A percentile compares a stretch with the other conserved stretches of the same genome.
phyloP scores from a whole-genome alignment of 148 eudicot genomes.

The Fagopyrum homotropicum region DNA sequence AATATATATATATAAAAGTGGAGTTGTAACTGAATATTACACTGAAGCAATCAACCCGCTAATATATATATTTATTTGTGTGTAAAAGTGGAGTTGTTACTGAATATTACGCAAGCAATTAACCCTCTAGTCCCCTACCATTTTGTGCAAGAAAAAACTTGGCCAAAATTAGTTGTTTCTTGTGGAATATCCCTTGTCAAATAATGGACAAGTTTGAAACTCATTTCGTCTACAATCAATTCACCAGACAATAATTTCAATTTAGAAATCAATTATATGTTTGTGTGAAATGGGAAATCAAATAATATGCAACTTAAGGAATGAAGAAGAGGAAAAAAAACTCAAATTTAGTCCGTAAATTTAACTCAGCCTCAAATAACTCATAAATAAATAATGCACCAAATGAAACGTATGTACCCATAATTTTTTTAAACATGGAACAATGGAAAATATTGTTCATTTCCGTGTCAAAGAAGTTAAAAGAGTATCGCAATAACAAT shows the following conservation, averaged over 20 bases:
- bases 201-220: background rate
- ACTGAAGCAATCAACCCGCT: background rate
- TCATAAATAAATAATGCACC: no score
- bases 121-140: background rate
- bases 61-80: no score
- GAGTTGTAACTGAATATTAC: background rate
- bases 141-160: background rate
- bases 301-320: background rate
- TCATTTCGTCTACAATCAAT: background rate
- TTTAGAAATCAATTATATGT: background rate
- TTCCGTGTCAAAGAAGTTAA: no score
- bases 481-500: no score
- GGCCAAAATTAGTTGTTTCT: background rate
- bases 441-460: no score
- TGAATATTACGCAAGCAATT: background rate
- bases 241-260: background rate
- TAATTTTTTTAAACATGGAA: no score
- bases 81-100: no score
- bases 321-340: background rate
- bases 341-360: no score
- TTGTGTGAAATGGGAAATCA: background rate
- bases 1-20: no score
- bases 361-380: no score
- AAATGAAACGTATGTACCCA: no score
- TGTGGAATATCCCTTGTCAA: background rate